Base-by-base conservation (phyloP, 352 stramenopile genomes). In the Pythium plurisporium region DNA sequence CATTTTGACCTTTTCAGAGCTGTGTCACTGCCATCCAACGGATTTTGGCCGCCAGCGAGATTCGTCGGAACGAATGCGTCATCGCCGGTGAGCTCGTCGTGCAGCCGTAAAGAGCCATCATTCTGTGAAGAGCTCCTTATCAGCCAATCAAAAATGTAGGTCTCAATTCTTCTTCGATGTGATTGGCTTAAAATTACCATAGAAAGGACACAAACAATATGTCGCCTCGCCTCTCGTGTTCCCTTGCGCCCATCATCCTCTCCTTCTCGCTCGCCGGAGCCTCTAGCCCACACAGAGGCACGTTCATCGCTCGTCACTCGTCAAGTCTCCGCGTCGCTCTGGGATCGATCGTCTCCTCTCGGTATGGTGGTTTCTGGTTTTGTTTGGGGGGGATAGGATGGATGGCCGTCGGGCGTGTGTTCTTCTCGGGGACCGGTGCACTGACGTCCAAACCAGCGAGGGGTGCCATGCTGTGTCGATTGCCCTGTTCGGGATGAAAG, bases 281-380 rank as follows among this genome's bases (percentile, higher is more conserved):
- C n/a, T n/a, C n/a, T n/a, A n/a, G n/a, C n/a, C n/a, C n/a, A n/a
- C n/a, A n/a, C n/a, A n/a, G n/a, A n/a, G n/a, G n/a, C n/a, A n/a
- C n/a, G n/a, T 38, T 38, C 3, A 15, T 38, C 11, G n/a, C 37
- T 44, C 11, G 37, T 26, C 25, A 50, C 40, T 42, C 40, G 40
- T 29, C 51, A 59, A 59, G 51, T 34, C 42, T 59, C 51, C 50
- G 40, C 34, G 20, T 46, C 40, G 40, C 40, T 46, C 17, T 17
- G 19, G 20, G 19, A 19, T 46, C 40, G 40, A n/a, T n/a, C n/a
- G n/a, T n/a, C n/a, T n/a, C n/a, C n/a, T n/a, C n/a, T n/a, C n/a
- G 40, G 40, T 46, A 46, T 10, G 40, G 40, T 46, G 40, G 20
- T 46, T 8, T 46, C 14, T 30, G 10, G 8, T 5, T 42, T 46